Conservation (phyloP, 2,329 filamentous ascomycete species). For the Gaeumannomyces tritici region DNA sequence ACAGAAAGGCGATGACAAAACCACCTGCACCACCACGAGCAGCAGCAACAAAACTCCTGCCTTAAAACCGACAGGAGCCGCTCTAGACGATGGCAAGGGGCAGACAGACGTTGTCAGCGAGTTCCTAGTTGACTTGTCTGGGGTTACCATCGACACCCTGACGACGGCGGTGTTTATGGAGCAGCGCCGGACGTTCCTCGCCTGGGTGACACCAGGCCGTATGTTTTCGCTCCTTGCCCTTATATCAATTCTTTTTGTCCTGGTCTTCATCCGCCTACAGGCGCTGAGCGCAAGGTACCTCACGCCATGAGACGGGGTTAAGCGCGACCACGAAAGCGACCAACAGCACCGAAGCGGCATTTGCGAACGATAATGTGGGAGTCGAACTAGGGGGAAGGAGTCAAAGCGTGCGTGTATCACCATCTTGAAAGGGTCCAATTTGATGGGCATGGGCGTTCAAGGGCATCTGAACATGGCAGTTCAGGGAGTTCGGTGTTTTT, state of each 20-base stretch:
- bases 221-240: neutral
- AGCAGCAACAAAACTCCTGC: neutral
- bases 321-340: neutral
- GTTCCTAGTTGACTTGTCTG: conserved; percentile 3
- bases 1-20: neutral
- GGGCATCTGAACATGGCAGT: neutral
- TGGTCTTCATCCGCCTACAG: neutral
- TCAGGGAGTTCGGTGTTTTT: neutral
- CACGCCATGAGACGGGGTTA: neutral
- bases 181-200: neutral
- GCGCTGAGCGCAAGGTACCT: neutral
- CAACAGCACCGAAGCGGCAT: neutral
- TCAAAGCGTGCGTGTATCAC: neutral
- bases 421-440: neutral
- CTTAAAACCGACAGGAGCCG: neutral
- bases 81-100: neutral
- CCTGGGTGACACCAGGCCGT: neutral
- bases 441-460: neutral
- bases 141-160: neutral
- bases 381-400: neutral
- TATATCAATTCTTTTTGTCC: neutral
- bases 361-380: neutral
- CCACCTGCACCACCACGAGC: neutral
- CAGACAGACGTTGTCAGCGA: neutral
- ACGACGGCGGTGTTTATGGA: neutral